These are phyloP conservation scores for Immersiporthe knoxdaviesiana DNA, from an alignment of 2,329 filamentous ascomycete genomes.

Conservation along the genomic window DNA sequence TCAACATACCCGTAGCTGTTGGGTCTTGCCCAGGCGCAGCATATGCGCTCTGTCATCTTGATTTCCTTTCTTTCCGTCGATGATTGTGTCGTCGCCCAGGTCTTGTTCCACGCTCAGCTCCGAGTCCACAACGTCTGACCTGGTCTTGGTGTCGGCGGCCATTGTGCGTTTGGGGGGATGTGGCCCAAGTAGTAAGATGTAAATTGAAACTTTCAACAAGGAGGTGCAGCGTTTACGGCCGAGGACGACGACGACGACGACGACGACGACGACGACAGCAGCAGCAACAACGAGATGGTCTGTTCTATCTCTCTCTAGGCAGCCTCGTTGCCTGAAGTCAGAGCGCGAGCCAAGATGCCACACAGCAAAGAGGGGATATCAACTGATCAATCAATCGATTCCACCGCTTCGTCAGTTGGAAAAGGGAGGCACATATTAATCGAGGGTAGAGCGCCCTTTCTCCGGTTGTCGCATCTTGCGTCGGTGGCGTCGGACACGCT, in stretches of 20 bases:
- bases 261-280: background rate
- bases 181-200: background rate
- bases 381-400: background rate
- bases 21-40: conserved; percentile 53
- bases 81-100: conserved; percentile 1
- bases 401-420: background rate
- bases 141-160: background rate
- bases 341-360: background rate
- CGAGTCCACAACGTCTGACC: background rate
- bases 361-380: background rate
- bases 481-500: background rate
- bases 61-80: conserved; percentile 17
- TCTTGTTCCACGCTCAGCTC: conserved; percentile 7
- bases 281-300: background rate
- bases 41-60: conserved; percentile 47
- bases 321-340: background rate
- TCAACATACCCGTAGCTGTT: conserved; percentile 48
- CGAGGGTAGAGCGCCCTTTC: background rate
- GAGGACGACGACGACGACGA: background rate
- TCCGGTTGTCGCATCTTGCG: background rate
- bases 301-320: background rate
- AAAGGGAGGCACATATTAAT: background rate
- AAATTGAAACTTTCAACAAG: background rate
- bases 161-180: background rate
- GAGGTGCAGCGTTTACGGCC: background rate